Percentiles rank a stretch among this genome's conserved stretches.
These are phyloP conservation scores for Ceratobasidium sp. DNA, from an alignment of 1,284 basidiomycete species.

Conservation along the genomic window DNA sequence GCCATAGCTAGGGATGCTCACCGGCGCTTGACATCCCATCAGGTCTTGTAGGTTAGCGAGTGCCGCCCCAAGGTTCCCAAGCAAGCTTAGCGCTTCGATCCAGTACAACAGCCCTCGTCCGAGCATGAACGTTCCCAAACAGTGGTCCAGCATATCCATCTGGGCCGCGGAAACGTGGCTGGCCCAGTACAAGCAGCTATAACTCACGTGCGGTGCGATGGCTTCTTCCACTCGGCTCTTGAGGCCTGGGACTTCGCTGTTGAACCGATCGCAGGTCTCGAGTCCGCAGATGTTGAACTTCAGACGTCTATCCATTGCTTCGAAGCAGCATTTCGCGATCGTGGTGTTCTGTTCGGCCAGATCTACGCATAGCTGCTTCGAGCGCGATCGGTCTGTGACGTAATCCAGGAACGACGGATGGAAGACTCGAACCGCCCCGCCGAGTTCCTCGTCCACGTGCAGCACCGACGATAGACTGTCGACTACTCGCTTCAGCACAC, in stretches of 20 bases:
- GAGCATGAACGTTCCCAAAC: neutral
- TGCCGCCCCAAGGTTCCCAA: neutral
- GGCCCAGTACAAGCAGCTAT: slow-evolving; percentile 27
- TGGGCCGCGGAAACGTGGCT: neutral
- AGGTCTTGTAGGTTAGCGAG: neutral
- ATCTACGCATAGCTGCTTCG: neutral
- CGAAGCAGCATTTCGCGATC: slow-evolving; percentile 21
- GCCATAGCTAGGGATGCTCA: neutral
- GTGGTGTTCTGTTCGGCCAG: slow-evolving; percentile 5
- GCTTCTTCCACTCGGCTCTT: neutral
- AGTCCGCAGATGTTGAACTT: slow-evolving; percentile 24
- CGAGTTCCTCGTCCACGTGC: neutral
- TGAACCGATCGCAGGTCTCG: neutral
- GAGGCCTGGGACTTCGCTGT: slow-evolving; percentile 11
- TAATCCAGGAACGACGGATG: slow-evolving; percentile 39
- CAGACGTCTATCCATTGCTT: neutral
- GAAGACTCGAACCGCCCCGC: slow-evolving; percentile 10
- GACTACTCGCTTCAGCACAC: neutral
- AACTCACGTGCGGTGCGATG: neutral
- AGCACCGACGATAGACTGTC: slow-evolving; percentile 27
- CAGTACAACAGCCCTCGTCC: slow-evolving; percentile 24
- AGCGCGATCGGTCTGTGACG: slow-evolving; percentile 17
- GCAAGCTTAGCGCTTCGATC: slow-evolving; percentile 31
- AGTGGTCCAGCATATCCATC: neutral
- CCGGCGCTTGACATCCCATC: neutral